Base-by-base conservation (phyloP, 345 rosid species). In the Anacardium occidentale region DNA sequence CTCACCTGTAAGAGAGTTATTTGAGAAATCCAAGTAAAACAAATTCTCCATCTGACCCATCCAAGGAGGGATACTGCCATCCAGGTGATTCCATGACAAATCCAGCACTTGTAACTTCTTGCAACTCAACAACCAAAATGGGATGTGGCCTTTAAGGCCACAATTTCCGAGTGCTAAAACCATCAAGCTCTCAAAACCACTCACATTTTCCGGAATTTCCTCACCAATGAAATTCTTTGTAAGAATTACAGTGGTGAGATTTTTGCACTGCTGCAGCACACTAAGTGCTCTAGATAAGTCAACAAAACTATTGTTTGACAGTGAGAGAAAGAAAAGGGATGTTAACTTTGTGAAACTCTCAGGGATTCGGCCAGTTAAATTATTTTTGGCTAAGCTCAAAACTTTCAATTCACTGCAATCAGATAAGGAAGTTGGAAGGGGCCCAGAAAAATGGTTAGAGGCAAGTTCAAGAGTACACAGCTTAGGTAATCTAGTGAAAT, bases 11-110 rank as follows among this genome's bases (percentile, higher is more conserved):
- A 94, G 84, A n/a, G 98, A 88, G 80, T 92, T 94, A 78, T 92
- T 94, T 7, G 98, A 94, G 69, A 94, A 82, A 77, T 94, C 98
- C 78, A 94, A 74, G 81, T 92, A 94, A 79, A 92, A 94, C 71
- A 92, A 74, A 62, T 65, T 85, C 81, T 89, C 97, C 97, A 92
- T 89, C 83, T 84, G 83, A 63, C 95, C 98, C 13, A 90, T 85
- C 98, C 98, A 94, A 12, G 44, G 58, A 77, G 98, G 98, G 51
- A 90, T 85, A 59, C 74, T 74, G 21, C 97, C 98, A 66, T 75
- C 65, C 25, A 94, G 77, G 68, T 61, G 88, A 75, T 94, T 94
- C 98, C 97, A 92, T 11, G 97, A 94, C 74, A 94, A 83, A 84
- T 94, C 98, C 77, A 94, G 94, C 82, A 92, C 91, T 69, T 85